Conservation (phyloP, 2,329 filamentous ascomycete species). For the Xylaria sp. region DNA sequence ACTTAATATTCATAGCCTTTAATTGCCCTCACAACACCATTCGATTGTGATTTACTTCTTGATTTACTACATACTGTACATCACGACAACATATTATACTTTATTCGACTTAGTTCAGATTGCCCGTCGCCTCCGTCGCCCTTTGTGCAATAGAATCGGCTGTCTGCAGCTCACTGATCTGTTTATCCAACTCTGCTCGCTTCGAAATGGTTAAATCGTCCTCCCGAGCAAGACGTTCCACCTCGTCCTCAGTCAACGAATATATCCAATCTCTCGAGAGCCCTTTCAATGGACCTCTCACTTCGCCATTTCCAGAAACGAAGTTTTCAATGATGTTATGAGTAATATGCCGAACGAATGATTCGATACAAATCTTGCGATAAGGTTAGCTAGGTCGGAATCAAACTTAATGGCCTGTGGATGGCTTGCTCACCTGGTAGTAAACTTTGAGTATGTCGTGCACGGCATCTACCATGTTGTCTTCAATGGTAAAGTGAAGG, state of each 20-base stretch:
- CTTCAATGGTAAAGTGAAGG: conserved; percentile 37
- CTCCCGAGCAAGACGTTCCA: conserved; percentile 42
- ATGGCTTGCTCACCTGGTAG: conserved; percentile 48
- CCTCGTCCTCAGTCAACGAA: conserved; percentile 34
- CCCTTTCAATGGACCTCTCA: conserved; percentile 39
- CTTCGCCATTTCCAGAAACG: conserved; percentile 28
- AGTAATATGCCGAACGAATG: conserved; percentile 45
- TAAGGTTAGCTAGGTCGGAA: not conserved
- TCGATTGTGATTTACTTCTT: not conserved
- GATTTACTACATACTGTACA: not conserved
- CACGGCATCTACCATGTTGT: conserved; percentile 49
- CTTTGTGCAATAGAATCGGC: conserved; percentile 19
- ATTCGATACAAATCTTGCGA: conserved; percentile 44
- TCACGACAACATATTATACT: not conserved
- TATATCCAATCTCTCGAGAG: conserved; percentile 41
- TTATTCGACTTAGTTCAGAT: not conserved
- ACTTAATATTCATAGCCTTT: too few species aligned
- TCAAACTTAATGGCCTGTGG: not conserved
- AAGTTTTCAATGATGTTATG: conserved; percentile 43
- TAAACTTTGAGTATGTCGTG: conserved; percentile 53
- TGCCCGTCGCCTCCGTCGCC: conserved; percentile 16
- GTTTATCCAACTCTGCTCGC: conserved; percentile 21
- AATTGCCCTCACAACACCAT: not conserved
- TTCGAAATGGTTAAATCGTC: conserved; percentile 35
- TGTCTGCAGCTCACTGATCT: conserved; percentile 9